Conservation (phyloP, 1,284 basidiomycete genomes). For the Phaffia rhodozyma region DNA sequence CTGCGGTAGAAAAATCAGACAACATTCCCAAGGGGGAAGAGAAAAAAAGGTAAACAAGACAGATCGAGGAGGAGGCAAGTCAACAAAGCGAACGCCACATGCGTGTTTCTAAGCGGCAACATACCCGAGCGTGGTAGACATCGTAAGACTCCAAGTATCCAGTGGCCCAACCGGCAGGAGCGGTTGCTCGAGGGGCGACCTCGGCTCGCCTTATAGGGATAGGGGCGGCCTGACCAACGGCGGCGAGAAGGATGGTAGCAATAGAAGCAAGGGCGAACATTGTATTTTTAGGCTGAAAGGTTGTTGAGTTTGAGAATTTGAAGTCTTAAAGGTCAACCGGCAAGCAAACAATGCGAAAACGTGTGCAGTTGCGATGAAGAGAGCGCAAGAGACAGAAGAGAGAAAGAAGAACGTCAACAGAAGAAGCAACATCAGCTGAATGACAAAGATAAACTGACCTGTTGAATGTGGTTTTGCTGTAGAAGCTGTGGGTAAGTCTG, state of each 20-base stretch:
- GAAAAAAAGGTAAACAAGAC: not conserved
- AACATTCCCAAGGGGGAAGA: not conserved
- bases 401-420: not conserved
- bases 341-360: no score
- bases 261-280: conserved; percentile 36
- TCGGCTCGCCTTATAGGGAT: conserved; percentile 26
- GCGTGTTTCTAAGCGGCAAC: not conserved
- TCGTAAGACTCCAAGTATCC: conserved; percentile 38
- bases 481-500: not conserved
- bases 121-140: not conserved
- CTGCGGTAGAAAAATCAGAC: not conserved
- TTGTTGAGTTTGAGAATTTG: conserved; percentile 3
- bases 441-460: no score
- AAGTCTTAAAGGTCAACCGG: not conserved
- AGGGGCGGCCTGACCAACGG: conserved; percentile 41
- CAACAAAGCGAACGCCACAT: not conserved
- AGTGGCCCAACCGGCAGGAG: conserved; percentile 27
- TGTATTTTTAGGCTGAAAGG: conserved; percentile 17
- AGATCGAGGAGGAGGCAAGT: not conserved
- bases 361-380: no score
- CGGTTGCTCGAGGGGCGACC: conserved; percentile 39
- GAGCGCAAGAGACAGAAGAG: no score
- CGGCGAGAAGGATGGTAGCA: conserved; percentile 43
- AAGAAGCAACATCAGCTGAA: not conserved
- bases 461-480: no score